Conservation (phyloP, 2,329 filamentous ascomycete species). For the Epichloe baconii region DNA sequence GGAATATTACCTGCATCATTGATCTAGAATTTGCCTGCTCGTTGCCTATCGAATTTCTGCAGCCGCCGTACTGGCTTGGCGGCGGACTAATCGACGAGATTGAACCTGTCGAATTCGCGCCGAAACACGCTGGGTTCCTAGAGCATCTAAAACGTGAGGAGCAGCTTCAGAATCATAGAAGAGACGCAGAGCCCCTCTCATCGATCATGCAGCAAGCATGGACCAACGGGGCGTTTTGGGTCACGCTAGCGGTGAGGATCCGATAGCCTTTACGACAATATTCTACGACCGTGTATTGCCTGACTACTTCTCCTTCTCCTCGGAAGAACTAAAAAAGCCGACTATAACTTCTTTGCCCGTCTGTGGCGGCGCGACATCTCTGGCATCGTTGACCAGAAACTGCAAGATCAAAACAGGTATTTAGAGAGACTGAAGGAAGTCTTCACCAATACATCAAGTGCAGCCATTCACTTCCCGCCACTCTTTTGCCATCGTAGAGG, state of each 20-base stretch:
- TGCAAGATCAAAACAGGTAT: background rate
- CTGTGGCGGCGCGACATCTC: background rate
- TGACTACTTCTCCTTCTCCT: background rate
- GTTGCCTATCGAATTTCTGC: conserved; percentile 15
- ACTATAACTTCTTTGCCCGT: background rate
- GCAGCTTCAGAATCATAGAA: background rate
- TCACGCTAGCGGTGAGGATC: background rate
- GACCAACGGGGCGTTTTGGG: background rate
- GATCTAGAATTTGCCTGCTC: conserved; percentile 21
- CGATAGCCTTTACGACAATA: background rate
- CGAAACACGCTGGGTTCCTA: background rate
- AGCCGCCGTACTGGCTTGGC: conserved; percentile 15
- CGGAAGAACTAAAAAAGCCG: background rate
- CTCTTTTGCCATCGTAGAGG: conserved; percentile 1
- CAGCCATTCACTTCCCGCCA: background rate
- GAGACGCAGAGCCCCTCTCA: background rate
- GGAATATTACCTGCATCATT: conserved; percentile 20
- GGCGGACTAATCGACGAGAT: conserved; percentile 12
- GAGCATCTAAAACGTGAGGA: background rate
- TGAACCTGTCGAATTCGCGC: background rate
- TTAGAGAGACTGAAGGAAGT: background rate
- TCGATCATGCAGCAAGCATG: background rate
- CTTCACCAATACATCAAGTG: background rate
- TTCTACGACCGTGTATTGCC: background rate
- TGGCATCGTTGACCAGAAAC: background rate